Conservation (phyloP, 176 grass and related monocot species). For the Poa pratensis region DNA sequence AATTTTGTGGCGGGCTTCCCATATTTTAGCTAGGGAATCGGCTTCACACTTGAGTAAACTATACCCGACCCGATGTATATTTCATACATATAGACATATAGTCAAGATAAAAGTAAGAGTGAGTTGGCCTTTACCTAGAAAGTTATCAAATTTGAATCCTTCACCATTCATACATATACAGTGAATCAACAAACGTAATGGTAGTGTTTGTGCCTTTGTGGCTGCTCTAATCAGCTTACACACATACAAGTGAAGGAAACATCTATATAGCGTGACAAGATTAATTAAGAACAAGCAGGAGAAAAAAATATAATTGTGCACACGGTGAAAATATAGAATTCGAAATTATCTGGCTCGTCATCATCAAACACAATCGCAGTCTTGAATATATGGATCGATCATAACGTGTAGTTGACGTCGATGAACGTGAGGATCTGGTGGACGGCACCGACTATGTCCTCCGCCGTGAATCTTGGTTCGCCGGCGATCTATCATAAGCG, state of each 20-base stretch:
- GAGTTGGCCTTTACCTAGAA: background rate
- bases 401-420: constrained; percentile 66
- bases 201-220: background rate
- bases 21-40: no score
- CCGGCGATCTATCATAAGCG: constrained; percentile 50
- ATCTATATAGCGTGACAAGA: background rate
- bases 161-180: background rate
- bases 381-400: constrained; percentile 10
- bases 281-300: constrained; percentile 19
- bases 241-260: constrained; percentile 12
- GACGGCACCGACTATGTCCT: constrained; percentile 88
- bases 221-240: constrained; percentile 27
- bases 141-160: background rate
- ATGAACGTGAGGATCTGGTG: constrained; percentile 95
- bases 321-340: background rate
- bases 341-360: constrained; percentile 3
- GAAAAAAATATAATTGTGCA: background rate
- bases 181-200: background rate
- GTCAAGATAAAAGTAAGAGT: background rate
- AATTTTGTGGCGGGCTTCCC: no score
- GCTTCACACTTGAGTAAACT: no score
- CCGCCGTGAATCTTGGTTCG: constrained; percentile 78
- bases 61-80: no score
- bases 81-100: background rate
- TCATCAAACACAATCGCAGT: background rate